Base-by-base conservation (phyloP, 129 eudicot genomes). In the Glebionis coronaria region DNA sequence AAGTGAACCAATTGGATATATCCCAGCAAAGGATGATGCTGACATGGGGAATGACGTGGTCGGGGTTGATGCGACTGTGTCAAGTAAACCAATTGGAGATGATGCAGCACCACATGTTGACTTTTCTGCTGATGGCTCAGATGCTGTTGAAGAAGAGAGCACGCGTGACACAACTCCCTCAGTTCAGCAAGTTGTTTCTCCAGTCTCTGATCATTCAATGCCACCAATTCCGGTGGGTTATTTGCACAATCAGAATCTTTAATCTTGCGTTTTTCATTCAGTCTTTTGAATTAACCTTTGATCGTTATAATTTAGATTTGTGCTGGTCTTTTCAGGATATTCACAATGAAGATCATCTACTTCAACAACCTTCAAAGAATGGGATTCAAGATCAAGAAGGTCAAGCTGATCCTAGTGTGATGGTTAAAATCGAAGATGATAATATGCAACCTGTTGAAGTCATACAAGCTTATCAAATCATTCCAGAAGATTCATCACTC, bases 321-420 rank as follows among this genome's bases (percentile, higher is more conserved):
- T 65, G 55, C 25, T 70, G 45, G 27, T 56, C 31, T 28, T 67
- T 35, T 51, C 74, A 84, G 85, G 89, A 56, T 51, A 62, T 20
- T n/a, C 69, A 74, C 28, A 72, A 62, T 31, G 71, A 67, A 14
- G 23, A 51, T 65, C 50, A 15, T 45, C 44, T 44, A 69, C 29
- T 15, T 50, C 46, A 69, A 44, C 65, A 69, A 57, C 29, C 46
- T 42, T 25, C 52, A 56, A 23, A 44, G 44, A 25, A 21, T 57
- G 66, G 56, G 60, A n/a, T 44, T 19, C 83, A 51, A 65, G 81
- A 75, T 67, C 70, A 44, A 52, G 79, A 65, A 21, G 70, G 18
- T 15, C 70, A 15, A 60, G 69, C 58, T 49, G 60, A 74, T 56
- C 35, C 63, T 23, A 61, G 21, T 66, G 31, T 59, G 21, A 50